Conservation (phyloP, 2,329 filamentous ascomycete genomes). For the Fusarium buxicola region DNA sequence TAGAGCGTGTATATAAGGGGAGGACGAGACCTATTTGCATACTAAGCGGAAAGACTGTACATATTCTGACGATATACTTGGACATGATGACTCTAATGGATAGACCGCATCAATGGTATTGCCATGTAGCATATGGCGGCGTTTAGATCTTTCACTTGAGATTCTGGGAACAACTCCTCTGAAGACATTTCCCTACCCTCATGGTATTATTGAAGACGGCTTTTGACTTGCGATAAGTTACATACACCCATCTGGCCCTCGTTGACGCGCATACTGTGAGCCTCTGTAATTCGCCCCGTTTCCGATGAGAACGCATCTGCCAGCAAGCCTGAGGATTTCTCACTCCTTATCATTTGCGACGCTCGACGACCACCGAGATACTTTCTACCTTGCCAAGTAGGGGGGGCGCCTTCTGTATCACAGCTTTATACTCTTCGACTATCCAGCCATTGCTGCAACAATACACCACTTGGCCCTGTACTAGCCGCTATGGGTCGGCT, state of each 20-base stretch:
- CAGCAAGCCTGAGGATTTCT: neutral
- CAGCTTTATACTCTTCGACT: neutral
- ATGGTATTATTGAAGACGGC: too few species aligned
- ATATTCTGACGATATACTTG: conserved; percentile 25
- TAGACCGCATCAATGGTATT: conserved; percentile 21
- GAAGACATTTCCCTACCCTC: too few species aligned
- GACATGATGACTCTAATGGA: conserved; percentile 29
- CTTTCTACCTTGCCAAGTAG: neutral
- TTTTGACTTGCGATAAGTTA: too few species aligned
- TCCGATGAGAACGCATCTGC: neutral
- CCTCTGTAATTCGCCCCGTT: neutral
- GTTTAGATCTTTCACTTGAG: conserved; percentile 13
- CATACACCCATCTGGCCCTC: too few species aligned
- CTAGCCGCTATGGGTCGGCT: too few species aligned
- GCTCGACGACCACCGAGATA: neutral
- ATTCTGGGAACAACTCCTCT: too few species aligned
- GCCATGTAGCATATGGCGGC: conserved; percentile 26
- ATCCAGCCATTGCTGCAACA: neutral
- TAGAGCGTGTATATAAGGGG: conserved; percentile 15
- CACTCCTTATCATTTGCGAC: neutral
- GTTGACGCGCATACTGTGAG: neutral
- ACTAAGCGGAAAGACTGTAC: conserved; percentile 17
- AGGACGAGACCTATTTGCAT: neutral
- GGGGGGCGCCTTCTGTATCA: neutral
- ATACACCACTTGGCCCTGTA: conserved; percentile 1